These are phyloP conservation scores for Agaricus sinodeliciosus DNA, from an alignment of 768 basidiomycete species.

Conservation along the genomic window DNA sequence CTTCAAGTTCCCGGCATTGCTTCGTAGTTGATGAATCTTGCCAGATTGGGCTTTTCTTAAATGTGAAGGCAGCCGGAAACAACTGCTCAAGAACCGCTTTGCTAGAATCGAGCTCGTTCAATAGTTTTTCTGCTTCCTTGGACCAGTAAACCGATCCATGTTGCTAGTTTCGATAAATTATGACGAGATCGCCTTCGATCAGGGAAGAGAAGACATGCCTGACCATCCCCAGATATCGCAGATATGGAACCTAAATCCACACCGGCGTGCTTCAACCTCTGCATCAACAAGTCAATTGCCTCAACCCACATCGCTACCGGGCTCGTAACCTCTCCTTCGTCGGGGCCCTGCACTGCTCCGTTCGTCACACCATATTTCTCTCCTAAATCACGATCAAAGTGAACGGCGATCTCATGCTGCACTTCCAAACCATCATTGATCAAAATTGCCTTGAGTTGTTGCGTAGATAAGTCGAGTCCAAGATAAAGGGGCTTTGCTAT, in stretches of 20 bases:
- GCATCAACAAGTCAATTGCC: constrained; percentile 72
- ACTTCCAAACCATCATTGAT: constrained; percentile 50
- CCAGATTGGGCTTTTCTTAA: constrained; percentile 75
- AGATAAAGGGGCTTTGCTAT: constrained; percentile 42
- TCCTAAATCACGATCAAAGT: constrained; percentile 71
- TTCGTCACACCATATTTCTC: constrained; percentile 60
- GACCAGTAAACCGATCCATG: constrained; percentile 88
- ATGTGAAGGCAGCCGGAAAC: constrained; percentile 57
- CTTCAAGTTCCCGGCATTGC: constrained; percentile 68
- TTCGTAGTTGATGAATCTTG: constrained; percentile 81
- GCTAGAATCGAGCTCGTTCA: constrained; percentile 47
- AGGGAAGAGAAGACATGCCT: constrained; percentile 35
- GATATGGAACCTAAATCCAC: constrained; percentile 53
- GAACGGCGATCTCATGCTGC: constrained; percentile 63
- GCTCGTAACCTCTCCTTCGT: constrained; percentile 66
- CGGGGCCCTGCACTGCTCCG: constrained; percentile 60
- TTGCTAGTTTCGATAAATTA: constrained; percentile 43
- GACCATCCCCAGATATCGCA: constrained; percentile 72
- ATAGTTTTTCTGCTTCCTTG: constrained; percentile 36
- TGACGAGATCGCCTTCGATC: background rate
- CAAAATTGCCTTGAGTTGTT: constrained; percentile 74
- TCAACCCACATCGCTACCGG: constrained; percentile 85
- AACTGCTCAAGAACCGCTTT: constrained; percentile 54
- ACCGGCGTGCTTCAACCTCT: constrained; percentile 49
- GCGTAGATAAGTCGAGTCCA: constrained; percentile 83